Percentiles rank a stretch among this genome's conserved stretches.
Evolutionary conservation across 768 basidiomycete genomes (phyloP).

Genomic region (Amyloporia xantha): DNA sequence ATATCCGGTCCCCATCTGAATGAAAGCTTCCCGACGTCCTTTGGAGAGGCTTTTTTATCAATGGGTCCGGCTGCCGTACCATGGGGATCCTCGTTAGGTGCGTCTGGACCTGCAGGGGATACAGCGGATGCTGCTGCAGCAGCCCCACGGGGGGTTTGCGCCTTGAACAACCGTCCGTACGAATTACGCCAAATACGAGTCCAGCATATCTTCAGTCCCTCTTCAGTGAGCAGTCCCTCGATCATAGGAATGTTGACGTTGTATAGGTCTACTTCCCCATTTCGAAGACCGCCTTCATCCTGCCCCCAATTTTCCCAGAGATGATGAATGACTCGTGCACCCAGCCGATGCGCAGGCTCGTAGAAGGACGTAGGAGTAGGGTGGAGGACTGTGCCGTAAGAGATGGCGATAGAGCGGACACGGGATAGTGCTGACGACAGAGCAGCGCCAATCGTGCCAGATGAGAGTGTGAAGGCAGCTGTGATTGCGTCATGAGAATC

Average conservation of each 20-base stretch:
- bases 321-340: slow-evolving; percentile 58
- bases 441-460: slow-evolving; percentile 90
- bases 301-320: slow-evolving; percentile 85
- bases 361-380: slow-evolving; percentile 55
- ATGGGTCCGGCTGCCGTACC: slow-evolving; percentile 7
- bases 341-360: slow-evolving; percentile 68
- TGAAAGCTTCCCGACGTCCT: slow-evolving; percentile 34
- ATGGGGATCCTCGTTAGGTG: slow-evolving; percentile 21
- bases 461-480: slow-evolving; percentile 86
- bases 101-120: slow-evolving; percentile 39
- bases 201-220: slow-evolving; percentile 67
- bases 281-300: slow-evolving; percentile 50
- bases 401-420: slow-evolving; percentile 76
- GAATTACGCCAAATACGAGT: slow-evolving; percentile 81
- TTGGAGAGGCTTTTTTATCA: slow-evolving; percentile 9
- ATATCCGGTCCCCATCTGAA: slow-evolving; percentile 80
- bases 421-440: slow-evolving; percentile 70
- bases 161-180: slow-evolving; percentile 76
- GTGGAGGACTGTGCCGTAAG: slow-evolving; percentile 73
- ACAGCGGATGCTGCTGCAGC: slow-evolving; percentile 19
- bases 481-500: background rate
- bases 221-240: slow-evolving; percentile 49
- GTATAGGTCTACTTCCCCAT: slow-evolving; percentile 74
- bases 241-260: slow-evolving; percentile 86
- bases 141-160: slow-evolving; percentile 18